A percentile compares a stretch with the other conserved stretches of the same genome.
Evolutionary conservation across 805 yeast genomes (phyloP).

Genomic region (Candida saitoana): DNA sequence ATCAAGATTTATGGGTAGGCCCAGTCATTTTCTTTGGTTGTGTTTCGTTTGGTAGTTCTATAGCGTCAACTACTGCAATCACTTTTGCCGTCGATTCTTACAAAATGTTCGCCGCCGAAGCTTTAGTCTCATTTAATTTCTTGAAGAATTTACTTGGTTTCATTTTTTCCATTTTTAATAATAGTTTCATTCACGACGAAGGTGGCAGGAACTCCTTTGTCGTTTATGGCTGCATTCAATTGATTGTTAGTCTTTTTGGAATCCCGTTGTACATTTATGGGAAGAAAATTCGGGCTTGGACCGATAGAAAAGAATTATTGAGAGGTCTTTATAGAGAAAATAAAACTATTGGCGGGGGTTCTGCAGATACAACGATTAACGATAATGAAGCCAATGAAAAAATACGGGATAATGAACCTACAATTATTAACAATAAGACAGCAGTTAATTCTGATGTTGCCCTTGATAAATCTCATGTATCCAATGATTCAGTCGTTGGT

Average conservation of each 20-base stretch:
- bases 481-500: no score
- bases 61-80: conserved; percentile 59
- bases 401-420: not conserved
- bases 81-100: conserved; percentile 58
- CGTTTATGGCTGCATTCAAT: conserved; percentile 50
- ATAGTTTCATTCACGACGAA: conserved; percentile 34
- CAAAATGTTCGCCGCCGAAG: conserved; percentile 54
- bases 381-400: conserved; percentile 1
- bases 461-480: no score
- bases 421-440: not conserved
- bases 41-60: conserved; percentile 55
- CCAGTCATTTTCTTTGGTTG: conserved; percentile 56
- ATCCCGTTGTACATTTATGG: conserved; percentile 55
- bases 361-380: not conserved
- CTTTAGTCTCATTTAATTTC: conserved; percentile 53
- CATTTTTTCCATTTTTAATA: conserved; percentile 53
- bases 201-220: conserved; percentile 48
- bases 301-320: conserved; percentile 45
- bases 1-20: conserved; percentile 49
- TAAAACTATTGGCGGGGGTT: conserved; percentile 5
- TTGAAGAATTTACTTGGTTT: conserved; percentile 54
- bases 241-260: conserved; percentile 44
- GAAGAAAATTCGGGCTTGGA: conserved; percentile 47
- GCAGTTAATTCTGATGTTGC: no score
- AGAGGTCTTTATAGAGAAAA: conserved; percentile 27